Conservation (phyloP, 495 filamentous ascomycete genomes). For the Oidiodendron maius region DNA sequence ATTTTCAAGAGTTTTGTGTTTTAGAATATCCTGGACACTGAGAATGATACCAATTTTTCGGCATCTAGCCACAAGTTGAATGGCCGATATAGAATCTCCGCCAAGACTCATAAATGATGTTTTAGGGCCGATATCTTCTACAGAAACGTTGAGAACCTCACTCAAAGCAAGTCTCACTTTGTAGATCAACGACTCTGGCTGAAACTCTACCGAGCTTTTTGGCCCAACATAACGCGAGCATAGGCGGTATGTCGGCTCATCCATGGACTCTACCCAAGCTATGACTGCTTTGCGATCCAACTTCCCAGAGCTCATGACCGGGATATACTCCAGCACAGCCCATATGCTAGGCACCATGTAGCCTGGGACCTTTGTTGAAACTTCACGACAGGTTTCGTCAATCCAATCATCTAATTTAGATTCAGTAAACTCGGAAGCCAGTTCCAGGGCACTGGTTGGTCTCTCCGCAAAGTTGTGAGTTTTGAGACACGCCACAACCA, state of each 20-base stretch:
- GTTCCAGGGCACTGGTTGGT: not conserved
- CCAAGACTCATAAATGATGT: conserved; percentile 26
- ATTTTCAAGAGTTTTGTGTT: too few species aligned
- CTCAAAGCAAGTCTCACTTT: conserved; percentile 5
- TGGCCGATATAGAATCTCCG: conserved; percentile 32
- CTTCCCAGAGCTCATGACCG: conserved; percentile 7
- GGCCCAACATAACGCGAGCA: not conserved
- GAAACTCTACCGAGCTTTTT: not conserved
- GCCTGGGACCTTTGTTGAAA: too few species aligned
- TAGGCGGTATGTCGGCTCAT: too few species aligned
- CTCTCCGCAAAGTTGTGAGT: not conserved
- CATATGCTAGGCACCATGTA: conserved; percentile 24
- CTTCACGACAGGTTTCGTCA: too few species aligned
- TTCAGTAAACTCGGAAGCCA: too few species aligned
- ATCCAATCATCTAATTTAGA: too few species aligned
- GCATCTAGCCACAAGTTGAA: conserved; percentile 21
- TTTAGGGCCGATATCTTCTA: conserved; percentile 12
- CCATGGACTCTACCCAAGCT: too few species aligned
- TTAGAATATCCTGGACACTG: conserved; percentile 12
- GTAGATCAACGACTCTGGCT: not conserved
- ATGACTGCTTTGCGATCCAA: conserved; percentile 1
- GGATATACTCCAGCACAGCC: conserved; percentile 5
- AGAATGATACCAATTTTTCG: conserved; percentile 14
- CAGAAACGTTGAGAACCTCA: conserved; percentile 42
- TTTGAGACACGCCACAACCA: not conserved